Evolutionary conservation across 106 monocot species (phyloP).

Genomic region (Xerophyta viscosa): DNA sequence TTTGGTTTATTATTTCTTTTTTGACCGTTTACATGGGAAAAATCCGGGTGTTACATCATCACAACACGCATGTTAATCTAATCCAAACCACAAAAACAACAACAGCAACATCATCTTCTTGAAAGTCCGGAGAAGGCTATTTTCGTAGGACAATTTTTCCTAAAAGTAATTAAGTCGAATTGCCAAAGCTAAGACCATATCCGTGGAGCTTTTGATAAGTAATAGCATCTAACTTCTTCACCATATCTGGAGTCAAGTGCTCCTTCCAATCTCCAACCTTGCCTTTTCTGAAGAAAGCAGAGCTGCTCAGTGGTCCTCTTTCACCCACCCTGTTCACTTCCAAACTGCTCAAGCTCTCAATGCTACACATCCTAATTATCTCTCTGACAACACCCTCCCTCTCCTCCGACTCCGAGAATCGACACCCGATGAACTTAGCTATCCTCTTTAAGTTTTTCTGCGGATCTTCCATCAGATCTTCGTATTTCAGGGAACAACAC

Average conservation of each 20-base stretch:
- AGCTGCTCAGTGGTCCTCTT: neutral
- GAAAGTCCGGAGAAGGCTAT: too few relatives aligned
- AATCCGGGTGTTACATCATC: too few relatives aligned
- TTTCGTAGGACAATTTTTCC: too few relatives aligned
- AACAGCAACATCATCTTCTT: too few relatives aligned
- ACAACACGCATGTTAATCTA: too few relatives aligned
- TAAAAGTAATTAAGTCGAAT: too few relatives aligned
- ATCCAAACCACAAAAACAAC: too few relatives aligned
- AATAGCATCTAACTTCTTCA: constrained; percentile 1
- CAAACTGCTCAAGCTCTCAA: too few relatives aligned
- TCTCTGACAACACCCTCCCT: constrained; percentile 9
- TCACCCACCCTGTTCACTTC: constrained; percentile 8
- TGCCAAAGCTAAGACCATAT: too few relatives aligned
- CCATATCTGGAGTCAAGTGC: constrained; percentile 16
- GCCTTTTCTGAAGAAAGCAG: constrained; percentile 11
- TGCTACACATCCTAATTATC: constrained; percentile 23
- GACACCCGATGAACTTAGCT: constrained; percentile 22
- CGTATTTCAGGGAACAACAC: constrained; percentile 27
- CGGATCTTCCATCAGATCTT: constrained; percentile 11
- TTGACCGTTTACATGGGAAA: too few relatives aligned
- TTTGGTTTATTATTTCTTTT: too few relatives aligned
- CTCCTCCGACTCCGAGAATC: constrained; percentile 21
- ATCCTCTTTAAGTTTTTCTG: constrained; percentile 5
- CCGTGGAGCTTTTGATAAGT: too few relatives aligned
- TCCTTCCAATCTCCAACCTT: constrained; percentile 18